Percentiles rank a stretch among this genome's conserved stretches.
phyloP scores from a whole-genome alignment of 116 monocot species.

The Iris pallida region DNA sequence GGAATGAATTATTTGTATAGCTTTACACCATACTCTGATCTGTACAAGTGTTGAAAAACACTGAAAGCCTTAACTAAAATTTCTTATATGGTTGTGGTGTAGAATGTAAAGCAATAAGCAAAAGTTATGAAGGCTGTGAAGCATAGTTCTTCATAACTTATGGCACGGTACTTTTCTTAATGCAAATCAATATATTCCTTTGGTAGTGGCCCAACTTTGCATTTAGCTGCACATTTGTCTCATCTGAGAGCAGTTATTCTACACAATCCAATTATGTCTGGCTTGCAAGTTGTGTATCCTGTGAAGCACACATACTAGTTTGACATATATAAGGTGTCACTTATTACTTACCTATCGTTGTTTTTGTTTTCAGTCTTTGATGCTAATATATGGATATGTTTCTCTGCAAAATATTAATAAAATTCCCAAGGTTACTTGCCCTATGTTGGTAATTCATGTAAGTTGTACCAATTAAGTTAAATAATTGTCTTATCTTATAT shows the following conservation, averaged over 20 bases:
- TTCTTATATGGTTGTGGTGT: no score
- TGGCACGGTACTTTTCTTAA: no score
- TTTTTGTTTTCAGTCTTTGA: neutral
- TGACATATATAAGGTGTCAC: conserved; percentile 27
- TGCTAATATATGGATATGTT: neutral
- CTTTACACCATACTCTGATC: no score
- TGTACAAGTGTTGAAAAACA: no score
- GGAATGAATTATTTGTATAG: no score
- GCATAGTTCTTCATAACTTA: no score
- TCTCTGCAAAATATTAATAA: conserved; percentile 16
- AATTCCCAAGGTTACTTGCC: conserved; percentile 7
- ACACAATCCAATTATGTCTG: conserved; percentile 25
- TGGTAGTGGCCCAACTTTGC: conserved; percentile 30
- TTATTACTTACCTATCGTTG: neutral
- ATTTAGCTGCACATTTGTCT: conserved; percentile 15
- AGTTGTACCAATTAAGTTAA: conserved; percentile 9
- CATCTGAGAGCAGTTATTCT: conserved; percentile 26
- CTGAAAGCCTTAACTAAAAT: no score
- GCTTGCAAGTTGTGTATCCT: conserved; percentile 23
- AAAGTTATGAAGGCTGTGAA: no score
- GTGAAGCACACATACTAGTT: conserved; percentile 23
- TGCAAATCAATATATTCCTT: no score
- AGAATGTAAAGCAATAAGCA: no score
- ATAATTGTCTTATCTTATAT: neutral
- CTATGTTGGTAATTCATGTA: conserved; percentile 46